Evolutionary conservation across 495 filamentous ascomycete genomes (phyloP).

Genomic region (Lindgomyces ingoldianus): DNA sequence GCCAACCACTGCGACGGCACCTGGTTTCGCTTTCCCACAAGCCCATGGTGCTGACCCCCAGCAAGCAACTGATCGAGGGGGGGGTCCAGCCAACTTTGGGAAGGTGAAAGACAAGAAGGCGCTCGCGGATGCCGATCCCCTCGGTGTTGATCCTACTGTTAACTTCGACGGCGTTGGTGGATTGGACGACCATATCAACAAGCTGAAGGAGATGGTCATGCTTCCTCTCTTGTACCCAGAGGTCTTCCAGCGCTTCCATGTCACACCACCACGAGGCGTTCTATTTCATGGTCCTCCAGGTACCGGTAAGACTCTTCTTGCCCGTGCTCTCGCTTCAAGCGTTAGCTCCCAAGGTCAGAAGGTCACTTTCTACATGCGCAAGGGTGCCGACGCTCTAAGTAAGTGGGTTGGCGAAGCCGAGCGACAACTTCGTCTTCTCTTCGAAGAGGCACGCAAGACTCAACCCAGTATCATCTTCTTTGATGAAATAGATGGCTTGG

Average conservation of each 20-base stretch:
- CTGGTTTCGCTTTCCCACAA: slow-evolving; percentile 60
- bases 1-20: slow-evolving; percentile 62
- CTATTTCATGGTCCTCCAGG: slow-evolving; percentile 96
- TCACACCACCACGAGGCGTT: slow-evolving; percentile 90
- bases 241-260: slow-evolving; percentile 86
- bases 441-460: slow-evolving; percentile 91
- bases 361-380: slow-evolving; percentile 98
- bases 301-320: slow-evolving; percentile 94
- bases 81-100: slow-evolving; percentile 81
- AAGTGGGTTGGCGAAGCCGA: slow-evolving; percentile 99
- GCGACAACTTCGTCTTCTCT: slow-evolving; percentile 85
- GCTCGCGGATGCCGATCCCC: slow-evolving; percentile 87
- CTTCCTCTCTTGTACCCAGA: slow-evolving; percentile 92
- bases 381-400: slow-evolving; percentile 92
- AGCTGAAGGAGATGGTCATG: slow-evolving; percentile 97
- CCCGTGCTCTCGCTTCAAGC: slow-evolving; percentile 83
- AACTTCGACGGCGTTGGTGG: slow-evolving; percentile 93
- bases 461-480: slow-evolving; percentile 99
- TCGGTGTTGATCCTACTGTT: slow-evolving; percentile 87
- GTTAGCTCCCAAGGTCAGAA: slow-evolving; percentile 80
- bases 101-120: slow-evolving; percentile 80
- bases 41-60: slow-evolving; percentile 65
- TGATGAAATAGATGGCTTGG: slow-evolving; percentile 95
- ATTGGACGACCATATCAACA: slow-evolving; percentile 85
- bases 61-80: slow-evolving; percentile 54